These are phyloP conservation scores for Talaromyces stipitatus DNA, from an alignment of 495 filamentous ascomycete species.

Conservation along the genomic window DNA sequence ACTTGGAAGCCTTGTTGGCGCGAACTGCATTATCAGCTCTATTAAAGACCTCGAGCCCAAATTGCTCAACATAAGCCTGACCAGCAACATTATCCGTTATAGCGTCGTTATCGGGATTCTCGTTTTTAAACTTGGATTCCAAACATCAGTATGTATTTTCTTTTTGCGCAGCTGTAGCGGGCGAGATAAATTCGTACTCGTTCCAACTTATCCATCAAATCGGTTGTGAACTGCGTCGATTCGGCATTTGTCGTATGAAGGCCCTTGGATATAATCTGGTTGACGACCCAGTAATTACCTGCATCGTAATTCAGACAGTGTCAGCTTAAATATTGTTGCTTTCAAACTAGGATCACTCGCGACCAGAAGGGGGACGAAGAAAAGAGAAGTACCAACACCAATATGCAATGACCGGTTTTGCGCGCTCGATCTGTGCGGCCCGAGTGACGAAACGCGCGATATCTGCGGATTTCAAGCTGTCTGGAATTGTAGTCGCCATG, in stretches of 20 bases:
- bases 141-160: background rate
- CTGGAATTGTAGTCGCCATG: slow-evolving; percentile 71
- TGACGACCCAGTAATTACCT: slow-evolving; percentile 92
- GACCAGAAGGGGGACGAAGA: background rate
- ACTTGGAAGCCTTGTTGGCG: slow-evolving; percentile 80
- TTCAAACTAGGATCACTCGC: background rate
- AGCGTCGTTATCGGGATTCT: slow-evolving; percentile 59
- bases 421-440: slow-evolving; percentile 74
- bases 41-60: slow-evolving; percentile 78
- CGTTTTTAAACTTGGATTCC: slow-evolving; percentile 54
- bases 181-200: slow-evolving; percentile 42
- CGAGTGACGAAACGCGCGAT: slow-evolving; percentile 72
- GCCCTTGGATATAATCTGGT: slow-evolving; percentile 74
- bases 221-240: slow-evolving; percentile 66
- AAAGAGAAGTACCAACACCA: slow-evolving; percentile 63
- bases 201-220: slow-evolving; percentile 88
- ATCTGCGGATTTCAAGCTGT: slow-evolving; percentile 66
- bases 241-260: slow-evolving; percentile 73
- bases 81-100: slow-evolving; percentile 76
- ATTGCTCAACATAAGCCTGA: slow-evolving; percentile 89
- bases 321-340: background rate
- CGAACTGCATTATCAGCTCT: slow-evolving; percentile 75
- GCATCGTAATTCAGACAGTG: slow-evolving; percentile 4
- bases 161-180: background rate
- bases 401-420: slow-evolving; percentile 82